phyloP scores from a whole-genome alignment of 2,329 filamentous ascomycete genomes.

The Exophiala sp. region DNA sequence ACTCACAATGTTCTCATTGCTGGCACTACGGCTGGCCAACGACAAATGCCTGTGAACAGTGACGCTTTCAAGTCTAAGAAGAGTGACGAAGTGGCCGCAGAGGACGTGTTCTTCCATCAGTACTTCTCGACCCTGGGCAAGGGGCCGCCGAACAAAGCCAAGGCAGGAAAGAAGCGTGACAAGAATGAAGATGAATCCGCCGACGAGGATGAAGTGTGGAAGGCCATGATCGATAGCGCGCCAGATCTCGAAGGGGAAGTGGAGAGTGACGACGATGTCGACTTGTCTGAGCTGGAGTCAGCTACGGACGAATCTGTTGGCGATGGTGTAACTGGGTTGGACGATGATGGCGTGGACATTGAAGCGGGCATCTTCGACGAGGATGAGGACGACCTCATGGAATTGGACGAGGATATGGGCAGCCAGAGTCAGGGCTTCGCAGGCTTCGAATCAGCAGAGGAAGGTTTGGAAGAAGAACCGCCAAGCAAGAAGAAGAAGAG shows the following conservation, averaged over 20 bases:
- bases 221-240: constrained; percentile 74
- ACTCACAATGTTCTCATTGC: constrained; percentile 56
- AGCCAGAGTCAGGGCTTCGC: constrained; percentile 10
- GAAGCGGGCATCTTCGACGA: constrained; percentile 43
- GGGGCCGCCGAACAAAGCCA: constrained; percentile 47
- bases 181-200: constrained; percentile 49
- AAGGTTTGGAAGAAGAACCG: constrained; percentile 2
- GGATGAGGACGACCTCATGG: constrained; percentile 51
- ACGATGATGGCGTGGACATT: constrained; percentile 42
- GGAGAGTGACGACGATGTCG: constrained; percentile 54
- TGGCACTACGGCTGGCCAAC: constrained; percentile 53
- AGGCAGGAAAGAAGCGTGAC: constrained; percentile 40
- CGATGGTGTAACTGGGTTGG: constrained; percentile 44
- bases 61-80: constrained; percentile 89
- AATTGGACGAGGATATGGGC: constrained; percentile 35
- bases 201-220: constrained; percentile 79
- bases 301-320: constrained; percentile 41
- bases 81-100: constrained; percentile 72
- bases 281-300: constrained; percentile 50
- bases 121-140: constrained; percentile 79
- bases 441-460: constrained; percentile 12
- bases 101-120: constrained; percentile 97
- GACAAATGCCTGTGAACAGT: constrained; percentile 64
- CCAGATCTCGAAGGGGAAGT: constrained; percentile 66
- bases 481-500: constrained; percentile 16